A percentile compares a stretch with the other conserved stretches of the same genome.
phyloP scores from a whole-genome alignment of 805 yeast genomes.

The Cephaloascus albidus region DNA sequence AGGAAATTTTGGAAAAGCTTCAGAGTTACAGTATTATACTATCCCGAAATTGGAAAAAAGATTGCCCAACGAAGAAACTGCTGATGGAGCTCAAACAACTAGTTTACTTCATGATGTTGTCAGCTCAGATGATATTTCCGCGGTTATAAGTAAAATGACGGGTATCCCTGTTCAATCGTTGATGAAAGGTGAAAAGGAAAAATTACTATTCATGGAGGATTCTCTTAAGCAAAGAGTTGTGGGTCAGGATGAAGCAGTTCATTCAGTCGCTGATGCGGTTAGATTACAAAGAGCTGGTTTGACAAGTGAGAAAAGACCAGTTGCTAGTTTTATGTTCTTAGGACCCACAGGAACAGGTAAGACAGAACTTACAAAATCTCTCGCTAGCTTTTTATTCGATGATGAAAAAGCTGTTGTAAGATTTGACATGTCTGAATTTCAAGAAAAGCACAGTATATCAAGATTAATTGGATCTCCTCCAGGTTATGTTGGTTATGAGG shows the following conservation, averaged over 20 bases:
- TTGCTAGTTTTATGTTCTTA: slow-evolving; percentile 91
- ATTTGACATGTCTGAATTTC: slow-evolving; percentile 97
- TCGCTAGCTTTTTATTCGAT: slow-evolving; percentile 87
- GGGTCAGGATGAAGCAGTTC: slow-evolving; percentile 94
- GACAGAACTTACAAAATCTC: slow-evolving; percentile 87
- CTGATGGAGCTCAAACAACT: slow-evolving; percentile 13
- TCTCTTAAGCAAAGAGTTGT: slow-evolving; percentile 70
- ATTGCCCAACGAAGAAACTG: slow-evolving; percentile 36
- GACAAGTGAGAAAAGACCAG: slow-evolving; percentile 89
- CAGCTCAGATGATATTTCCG: slow-evolving; percentile 87
- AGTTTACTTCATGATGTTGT: slow-evolving; percentile 79
- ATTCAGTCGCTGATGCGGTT: slow-evolving; percentile 86
- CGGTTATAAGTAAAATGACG: slow-evolving; percentile 87
- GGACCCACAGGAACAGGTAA: slow-evolving; percentile 99
- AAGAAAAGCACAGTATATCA: slow-evolving; percentile 86
- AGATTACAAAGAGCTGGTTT: slow-evolving; percentile 94
- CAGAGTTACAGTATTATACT: slow-evolving; percentile 77
- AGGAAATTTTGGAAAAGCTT: slow-evolving; percentile 82
- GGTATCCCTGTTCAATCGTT: slow-evolving; percentile 90
- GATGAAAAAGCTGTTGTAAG: slow-evolving; percentile 81
- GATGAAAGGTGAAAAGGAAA: slow-evolving; percentile 91
- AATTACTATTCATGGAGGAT: slow-evolving; percentile 79
- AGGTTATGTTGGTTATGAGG: slow-evolving; percentile 93
- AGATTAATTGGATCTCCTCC: slow-evolving; percentile 97
- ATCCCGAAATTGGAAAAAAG: slow-evolving; percentile 72